Conservation (phyloP, 1,284 basidiomycete genomes). For the Clitocybe nebularis region DNA sequence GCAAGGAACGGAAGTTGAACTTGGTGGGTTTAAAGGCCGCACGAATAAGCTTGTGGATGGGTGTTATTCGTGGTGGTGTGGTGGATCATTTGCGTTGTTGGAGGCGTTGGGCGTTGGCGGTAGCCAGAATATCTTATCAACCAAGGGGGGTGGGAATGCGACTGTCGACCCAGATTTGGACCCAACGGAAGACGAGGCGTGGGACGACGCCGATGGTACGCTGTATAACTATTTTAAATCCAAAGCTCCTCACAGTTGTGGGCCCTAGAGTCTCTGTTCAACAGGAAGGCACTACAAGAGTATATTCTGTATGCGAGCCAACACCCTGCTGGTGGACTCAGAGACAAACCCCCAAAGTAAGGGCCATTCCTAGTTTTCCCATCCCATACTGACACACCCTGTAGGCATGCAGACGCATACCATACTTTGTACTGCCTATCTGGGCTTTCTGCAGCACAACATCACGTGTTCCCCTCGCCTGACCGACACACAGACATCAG, state of each 20-base stretch:
- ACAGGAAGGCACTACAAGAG: conserved; percentile 76
- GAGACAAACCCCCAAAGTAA: conserved; percentile 94
- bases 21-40: conserved; percentile 91
- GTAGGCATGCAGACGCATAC: conserved; percentile 78
- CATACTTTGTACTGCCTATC: conserved; percentile 90
- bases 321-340: conserved; percentile 77
- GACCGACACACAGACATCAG: conserved; percentile 39
- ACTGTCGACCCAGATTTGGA: conserved; percentile 21
- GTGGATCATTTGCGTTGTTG: conserved; percentile 82
- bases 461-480: conserved; percentile 56
- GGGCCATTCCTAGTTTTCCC: neutral
- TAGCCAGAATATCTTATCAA: conserved; percentile 22
- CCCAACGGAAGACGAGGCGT: conserved; percentile 36
- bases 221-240: conserved; percentile 5
- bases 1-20: conserved; percentile 82
- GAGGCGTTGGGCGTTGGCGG: conserved; percentile 59
- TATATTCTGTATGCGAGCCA: conserved; percentile 89
- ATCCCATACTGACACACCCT: neutral
- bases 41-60: conserved; percentile 99
- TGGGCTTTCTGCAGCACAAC: conserved; percentile 86
- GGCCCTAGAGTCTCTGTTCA: conserved; percentile 44
- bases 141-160: conserved; percentile 10
- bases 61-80: conserved; percentile 99
- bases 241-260: conserved; percentile 1
- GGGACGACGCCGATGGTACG: conserved; percentile 67